Evolutionary conservation across 139 green algal species (phyloP), one percentile per base, ranked within the genome.

Genomic region (Spirogloea muscicola): DNA sequence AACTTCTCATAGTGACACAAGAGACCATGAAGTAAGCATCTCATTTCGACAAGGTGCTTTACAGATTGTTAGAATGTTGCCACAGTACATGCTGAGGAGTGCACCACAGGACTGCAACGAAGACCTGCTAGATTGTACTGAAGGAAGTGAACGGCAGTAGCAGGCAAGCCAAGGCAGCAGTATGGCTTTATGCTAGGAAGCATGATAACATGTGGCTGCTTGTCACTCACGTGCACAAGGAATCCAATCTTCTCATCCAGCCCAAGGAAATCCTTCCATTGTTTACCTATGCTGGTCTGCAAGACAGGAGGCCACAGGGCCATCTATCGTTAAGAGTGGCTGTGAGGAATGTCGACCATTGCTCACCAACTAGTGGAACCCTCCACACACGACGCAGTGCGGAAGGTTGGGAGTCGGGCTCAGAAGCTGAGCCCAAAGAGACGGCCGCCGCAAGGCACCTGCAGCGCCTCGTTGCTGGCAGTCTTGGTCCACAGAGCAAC

Each of bases 401-500:
- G 7, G 37, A 70, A 67, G 69, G 6, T 33, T 76, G 38, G 13
- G 5, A 76, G 13, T 10, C 38, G 6, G 68, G 25, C 68, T 5
- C 6, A 74, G 18, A 5, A 72, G 27, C 10, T 34, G 69, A 5
- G 68, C 52, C 39, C 13, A 65, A 69, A 74, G 13, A 6, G 7
- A 58, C 29, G 25, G 39, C 46, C 16, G 13, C 25, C 52, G 13
- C 18, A 21, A 68, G 49, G 27, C 34, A 90, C 81, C 86, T 95
- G 91, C 63, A 87, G 21, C 60, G 82, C 25, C 74, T 91, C 86
- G 82, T 83, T 80, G 10, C 39, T 63, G 10, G 75, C 74, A 29
- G 70, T 97, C 70, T 92, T 94, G 38, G 91, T 97, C 95, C 95
- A 98, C 21, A 99, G 44, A 69, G 91, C 86, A 49, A 99, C 88